Evolutionary conservation across 306 rosid genomes (phyloP).

Genomic region (Astragalus glycyphyllos): DNA sequence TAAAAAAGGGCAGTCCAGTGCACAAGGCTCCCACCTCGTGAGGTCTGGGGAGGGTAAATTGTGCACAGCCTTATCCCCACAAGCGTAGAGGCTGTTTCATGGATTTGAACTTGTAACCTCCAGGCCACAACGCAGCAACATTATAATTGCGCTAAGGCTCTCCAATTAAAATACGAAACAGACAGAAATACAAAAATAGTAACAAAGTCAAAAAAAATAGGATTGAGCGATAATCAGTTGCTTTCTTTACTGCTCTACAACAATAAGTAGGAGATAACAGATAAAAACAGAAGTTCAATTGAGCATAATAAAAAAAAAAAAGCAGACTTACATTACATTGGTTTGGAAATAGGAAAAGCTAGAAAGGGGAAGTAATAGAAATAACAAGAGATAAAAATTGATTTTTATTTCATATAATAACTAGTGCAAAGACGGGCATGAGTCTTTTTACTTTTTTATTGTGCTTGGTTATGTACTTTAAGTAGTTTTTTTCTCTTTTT

Average conservation of each 20-base stretch:
- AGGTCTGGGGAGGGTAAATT: no score
- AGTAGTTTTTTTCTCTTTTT: no score
- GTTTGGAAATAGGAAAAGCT: conserved; percentile 1
- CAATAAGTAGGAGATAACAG: conserved; percentile 25
- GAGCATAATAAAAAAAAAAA: conserved; percentile 25
- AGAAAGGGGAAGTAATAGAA: neutral
- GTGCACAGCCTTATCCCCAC: no score
- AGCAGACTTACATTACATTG: neutral
- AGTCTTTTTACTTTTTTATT: no score
- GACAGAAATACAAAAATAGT: neutral
- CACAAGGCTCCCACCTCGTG: no score
- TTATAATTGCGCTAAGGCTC: no score
- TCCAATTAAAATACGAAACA: conserved; percentile 5
- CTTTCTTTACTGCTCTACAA: conserved; percentile 3
- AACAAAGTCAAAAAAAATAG: conserved; percentile 7
- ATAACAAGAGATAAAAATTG: conserved; percentile 1
- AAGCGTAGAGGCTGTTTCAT: no score
- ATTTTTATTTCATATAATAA: neutral
- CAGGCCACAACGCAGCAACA: no score
- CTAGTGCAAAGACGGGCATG: no score
- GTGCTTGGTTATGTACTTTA: no score
- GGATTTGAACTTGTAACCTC: no score
- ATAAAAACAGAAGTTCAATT: neutral
- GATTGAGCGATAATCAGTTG: conserved; percentile 14
- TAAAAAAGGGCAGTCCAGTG: neutral